Percentiles rank a stretch among this genome's conserved stretches.
Evolutionary conservation across 108 stramenopile species (phyloP).

Genomic region (Schizochytrium sp.): DNA sequence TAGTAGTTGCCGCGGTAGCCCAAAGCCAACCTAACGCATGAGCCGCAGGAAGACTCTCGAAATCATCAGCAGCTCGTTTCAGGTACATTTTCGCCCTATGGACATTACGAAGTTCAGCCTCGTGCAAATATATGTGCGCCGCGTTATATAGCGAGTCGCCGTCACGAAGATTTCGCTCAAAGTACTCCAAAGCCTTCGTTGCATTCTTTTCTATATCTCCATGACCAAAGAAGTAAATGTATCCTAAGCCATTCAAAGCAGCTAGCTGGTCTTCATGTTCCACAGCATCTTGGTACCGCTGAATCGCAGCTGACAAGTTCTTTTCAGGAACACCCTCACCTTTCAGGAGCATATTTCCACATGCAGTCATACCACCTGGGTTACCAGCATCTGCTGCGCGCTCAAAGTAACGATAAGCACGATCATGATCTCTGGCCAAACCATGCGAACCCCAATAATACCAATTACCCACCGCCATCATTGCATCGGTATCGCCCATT

Average conservation of each 20-base stretch:
- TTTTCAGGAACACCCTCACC: slow-evolving; percentile 66
- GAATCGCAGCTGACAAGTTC: slow-evolving; percentile 59
- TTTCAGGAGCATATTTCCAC: slow-evolving; percentile 66
- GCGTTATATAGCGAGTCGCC: slow-evolving; percentile 70
- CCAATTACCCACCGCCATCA: slow-evolving; percentile 64
- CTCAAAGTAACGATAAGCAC: slow-evolving; percentile 60
- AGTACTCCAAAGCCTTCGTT: slow-evolving; percentile 64
- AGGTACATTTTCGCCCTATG: slow-evolving; percentile 51
- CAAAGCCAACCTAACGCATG: slow-evolving; percentile 6
- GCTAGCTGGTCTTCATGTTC: not conserved
- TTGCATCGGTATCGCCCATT: slow-evolving; percentile 61
- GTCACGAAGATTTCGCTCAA: slow-evolving; percentile 44
- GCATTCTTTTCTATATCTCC: slow-evolving; percentile 53
- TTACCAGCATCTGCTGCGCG: slow-evolving; percentile 64
- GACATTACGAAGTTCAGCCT: slow-evolving; percentile 16
- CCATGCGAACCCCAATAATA: slow-evolving; percentile 70
- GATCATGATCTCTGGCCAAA: slow-evolving; percentile 65
- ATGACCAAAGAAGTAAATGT: slow-evolving; percentile 68
- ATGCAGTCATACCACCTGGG: slow-evolving; percentile 57
- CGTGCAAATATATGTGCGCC: slow-evolving; percentile 62
- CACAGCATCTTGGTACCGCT: slow-evolving; percentile 60
- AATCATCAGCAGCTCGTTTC: slow-evolving; percentile 53
- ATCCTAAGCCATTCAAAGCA: slow-evolving; percentile 69
- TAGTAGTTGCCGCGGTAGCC: not conserved
- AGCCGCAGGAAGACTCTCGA: slow-evolving; percentile 59